phyloP scores from a whole-genome alignment of 129 eudicot species.

The Rutidosis leptorrhynchoides region DNA sequence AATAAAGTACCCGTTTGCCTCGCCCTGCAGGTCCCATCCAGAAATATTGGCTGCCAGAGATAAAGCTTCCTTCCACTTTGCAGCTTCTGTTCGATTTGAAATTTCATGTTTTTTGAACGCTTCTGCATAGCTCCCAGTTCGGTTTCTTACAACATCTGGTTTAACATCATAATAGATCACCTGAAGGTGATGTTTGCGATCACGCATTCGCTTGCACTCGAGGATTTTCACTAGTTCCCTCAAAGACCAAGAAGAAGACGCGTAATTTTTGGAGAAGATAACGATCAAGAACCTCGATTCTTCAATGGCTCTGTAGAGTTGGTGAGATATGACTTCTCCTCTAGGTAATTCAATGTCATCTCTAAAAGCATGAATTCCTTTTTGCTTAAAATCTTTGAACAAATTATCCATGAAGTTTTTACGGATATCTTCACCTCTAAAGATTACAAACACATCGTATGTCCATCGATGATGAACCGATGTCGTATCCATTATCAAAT shows the following conservation, averaged over 20 bases:
- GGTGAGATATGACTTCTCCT: slow-evolving; percentile 2
- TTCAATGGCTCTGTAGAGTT: slow-evolving; percentile 4
- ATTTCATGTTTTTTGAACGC: not conserved
- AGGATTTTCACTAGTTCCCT: slow-evolving; percentile 8
- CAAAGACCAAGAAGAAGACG: slow-evolving; percentile 6
- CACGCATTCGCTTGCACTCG: not conserved
- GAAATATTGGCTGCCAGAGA: not conserved
- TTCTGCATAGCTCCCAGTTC: slow-evolving; percentile 8
- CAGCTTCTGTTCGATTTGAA: not conserved
- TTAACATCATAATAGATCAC: not conserved
- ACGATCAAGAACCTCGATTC: not conserved
- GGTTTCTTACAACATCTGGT: slow-evolving; percentile 3
- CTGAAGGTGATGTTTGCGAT: not conserved
- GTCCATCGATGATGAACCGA: not conserved
- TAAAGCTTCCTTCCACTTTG: slow-evolving; percentile 7
- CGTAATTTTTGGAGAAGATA: slow-evolving; percentile 9
- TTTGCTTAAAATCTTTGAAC: not conserved
- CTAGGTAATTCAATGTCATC: not conserved
- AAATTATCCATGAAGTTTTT: not conserved
- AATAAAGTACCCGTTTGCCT: not conserved
- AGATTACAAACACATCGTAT: not conserved
- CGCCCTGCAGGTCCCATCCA: slow-evolving; percentile 9
- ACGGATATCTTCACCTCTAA: slow-evolving; percentile 10
- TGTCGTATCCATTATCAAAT: not conserved
- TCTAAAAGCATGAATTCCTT: slow-evolving; percentile 10